Base-by-base conservation (phyloP, 2,329 filamentous ascomycete species). In the Aureobasidium sp. region DNA sequence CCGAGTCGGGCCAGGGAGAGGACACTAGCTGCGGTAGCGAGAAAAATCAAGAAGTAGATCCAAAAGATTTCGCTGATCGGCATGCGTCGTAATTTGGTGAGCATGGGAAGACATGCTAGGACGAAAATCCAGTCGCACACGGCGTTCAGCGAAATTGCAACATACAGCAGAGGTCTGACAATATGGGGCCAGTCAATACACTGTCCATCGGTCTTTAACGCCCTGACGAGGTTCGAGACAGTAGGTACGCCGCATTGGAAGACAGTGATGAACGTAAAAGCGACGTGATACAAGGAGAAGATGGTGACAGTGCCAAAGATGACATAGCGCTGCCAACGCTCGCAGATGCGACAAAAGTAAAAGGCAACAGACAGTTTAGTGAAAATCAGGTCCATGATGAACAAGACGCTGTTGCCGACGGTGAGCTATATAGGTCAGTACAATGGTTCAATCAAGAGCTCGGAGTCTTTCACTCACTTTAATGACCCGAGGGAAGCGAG, bases 231-330 rank as follows among this genome's bases (percentile, higher is more conserved):
- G 47, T 62, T 57, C 5, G 36, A 23, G 51, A 55, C 32, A 5
- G 63, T 64, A 2, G 63, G 63, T 12, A 51, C 20, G 26, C 63
- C 63, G 29, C 63, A 64, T 10, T 61, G 55, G 53, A 64, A 64
- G 29, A 42, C 17, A 39, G 51, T 58, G 27, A 64, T 32, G n/a
- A 64, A 47, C 3, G 46, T 15, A 29, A 60, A 62, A 13, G 59
- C 32, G 36, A 41, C 17, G 15, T 48, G 59, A 27, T 59, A 62
- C 8, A 59, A 12, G 15, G 27, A 27, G 23, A 59, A 64, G 26
- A 64, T 23, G 5, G 37, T 15, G 44, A 60, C 47, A 13, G 34
- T 48, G 46, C 29, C 37, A n/a, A 62, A 46, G 27, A 62, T 60
- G 44, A 56, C 32, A 37, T 55, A 53, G 23, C 56, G 46, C 29